A percentile compares a stretch with the other conserved stretches of the same genome.
Evolutionary conservation across 2,329 filamentous ascomycete species (phyloP).

Genomic region (Apiospora arundinis): DNA sequence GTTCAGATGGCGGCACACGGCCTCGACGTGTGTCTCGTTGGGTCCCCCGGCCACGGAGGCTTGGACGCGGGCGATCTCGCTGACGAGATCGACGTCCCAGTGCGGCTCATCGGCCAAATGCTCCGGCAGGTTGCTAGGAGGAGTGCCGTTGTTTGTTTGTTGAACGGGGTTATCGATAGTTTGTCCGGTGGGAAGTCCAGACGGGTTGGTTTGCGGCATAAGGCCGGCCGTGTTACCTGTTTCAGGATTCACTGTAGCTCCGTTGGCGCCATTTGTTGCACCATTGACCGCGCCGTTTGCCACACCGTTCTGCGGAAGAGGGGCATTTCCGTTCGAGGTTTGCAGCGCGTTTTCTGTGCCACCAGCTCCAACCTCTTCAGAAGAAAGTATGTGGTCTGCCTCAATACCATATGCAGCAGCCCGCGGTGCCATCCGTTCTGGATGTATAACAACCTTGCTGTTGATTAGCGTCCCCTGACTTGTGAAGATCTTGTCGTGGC

Average conservation of each 20-base stretch:
- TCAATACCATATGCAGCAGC: constrained; percentile 27
- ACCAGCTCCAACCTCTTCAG: too few relatives aligned
- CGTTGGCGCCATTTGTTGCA: background rate
- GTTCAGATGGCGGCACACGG: constrained; percentile 71
- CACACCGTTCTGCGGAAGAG: background rate
- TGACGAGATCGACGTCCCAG: constrained; percentile 66
- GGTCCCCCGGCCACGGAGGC: constrained; percentile 56
- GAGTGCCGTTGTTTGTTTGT: background rate
- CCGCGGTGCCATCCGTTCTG: constrained; percentile 31
- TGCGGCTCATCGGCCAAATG: constrained; percentile 65
- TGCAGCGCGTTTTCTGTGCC: constrained; percentile 21
- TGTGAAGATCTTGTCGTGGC: constrained; percentile 36
- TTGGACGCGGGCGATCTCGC: constrained; percentile 68
- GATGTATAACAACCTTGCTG: constrained; percentile 37
- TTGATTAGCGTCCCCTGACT: constrained; percentile 39
- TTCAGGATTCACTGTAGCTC: background rate
- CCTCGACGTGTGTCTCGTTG: constrained; percentile 61
- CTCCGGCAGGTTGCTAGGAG: constrained; percentile 48
- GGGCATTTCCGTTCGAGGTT: background rate
- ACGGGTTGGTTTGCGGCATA: background rate
- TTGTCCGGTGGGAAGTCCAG: background rate
- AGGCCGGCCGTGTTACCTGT: background rate
- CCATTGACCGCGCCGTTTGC: background rate
- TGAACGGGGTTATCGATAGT: background rate
- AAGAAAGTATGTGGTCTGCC: background rate